Evolutionary conservation across 257 asterid species (phyloP).

Genomic region (Pogostemon cablin): DNA sequence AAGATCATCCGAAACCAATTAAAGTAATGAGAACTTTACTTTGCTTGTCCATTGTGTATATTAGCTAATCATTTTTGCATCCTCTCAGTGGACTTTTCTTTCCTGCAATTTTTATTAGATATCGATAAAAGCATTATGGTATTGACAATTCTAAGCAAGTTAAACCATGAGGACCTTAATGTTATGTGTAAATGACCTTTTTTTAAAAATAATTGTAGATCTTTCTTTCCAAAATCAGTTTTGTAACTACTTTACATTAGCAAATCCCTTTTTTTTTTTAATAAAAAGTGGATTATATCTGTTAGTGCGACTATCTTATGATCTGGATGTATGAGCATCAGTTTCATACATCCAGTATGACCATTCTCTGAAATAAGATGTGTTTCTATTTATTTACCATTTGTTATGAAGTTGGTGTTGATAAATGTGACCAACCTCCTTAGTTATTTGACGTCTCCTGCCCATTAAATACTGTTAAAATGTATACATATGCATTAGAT

Average conservation of each 20-base stretch:
- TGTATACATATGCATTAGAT: no score
- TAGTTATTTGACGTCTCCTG: no score
- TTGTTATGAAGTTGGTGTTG: neutral
- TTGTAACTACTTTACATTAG: neutral
- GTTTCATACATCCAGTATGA: no score
- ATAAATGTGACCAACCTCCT: no score
- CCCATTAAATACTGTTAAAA: no score
- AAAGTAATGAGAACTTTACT: conserved; percentile 46
- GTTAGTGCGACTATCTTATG: neutral
- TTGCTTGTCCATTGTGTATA: conserved; percentile 5
- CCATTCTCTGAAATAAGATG: neutral
- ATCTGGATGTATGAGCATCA: neutral
- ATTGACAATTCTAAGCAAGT: conserved; percentile 46
- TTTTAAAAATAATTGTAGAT: neutral
- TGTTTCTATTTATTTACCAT: neutral
- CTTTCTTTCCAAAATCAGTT: neutral
- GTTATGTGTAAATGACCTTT: no score
- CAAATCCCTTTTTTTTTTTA: neutral
- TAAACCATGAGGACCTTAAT: conserved; percentile 35
- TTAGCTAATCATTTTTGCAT: neutral
- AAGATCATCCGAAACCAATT: conserved; percentile 95
- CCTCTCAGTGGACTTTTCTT: neutral
- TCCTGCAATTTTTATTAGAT: neutral
- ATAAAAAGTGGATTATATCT: neutral
- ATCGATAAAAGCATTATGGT: no score